Evolutionary conservation across 306 rosid species (phyloP).

Genomic region (Malus orientalis): DNA sequence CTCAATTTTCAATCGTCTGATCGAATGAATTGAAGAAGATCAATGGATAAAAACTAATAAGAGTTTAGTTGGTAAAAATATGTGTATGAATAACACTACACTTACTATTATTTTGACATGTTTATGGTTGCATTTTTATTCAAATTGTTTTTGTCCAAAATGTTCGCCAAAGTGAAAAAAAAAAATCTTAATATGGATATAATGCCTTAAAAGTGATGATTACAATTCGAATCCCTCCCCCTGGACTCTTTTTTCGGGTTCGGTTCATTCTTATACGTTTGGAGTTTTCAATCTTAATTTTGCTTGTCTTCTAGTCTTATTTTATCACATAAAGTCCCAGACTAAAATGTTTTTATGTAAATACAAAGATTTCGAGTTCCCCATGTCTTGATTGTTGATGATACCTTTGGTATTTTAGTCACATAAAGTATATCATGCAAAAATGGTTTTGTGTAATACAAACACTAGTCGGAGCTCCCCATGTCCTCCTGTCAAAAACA

Average conservation of each 20-base stretch:
- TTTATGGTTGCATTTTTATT: no score
- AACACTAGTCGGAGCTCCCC: not conserved
- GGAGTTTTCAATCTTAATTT: not conserved
- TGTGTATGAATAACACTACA: no score
- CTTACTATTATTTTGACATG: no score
- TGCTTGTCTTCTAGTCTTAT: not conserved
- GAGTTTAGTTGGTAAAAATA: no score
- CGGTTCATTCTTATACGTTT: not conserved
- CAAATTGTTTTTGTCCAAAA: not conserved
- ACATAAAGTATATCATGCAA: not conserved
- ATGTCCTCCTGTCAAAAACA: constrained; percentile 3
- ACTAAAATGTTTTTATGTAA: no score
- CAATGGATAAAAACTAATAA: no score
- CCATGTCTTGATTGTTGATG: not conserved
- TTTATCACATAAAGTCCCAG: not conserved
- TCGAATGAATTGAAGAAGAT: no score
- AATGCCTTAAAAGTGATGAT: not conserved
- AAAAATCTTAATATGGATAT: not conserved
- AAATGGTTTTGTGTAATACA: not conserved
- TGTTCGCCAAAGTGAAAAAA: not conserved
- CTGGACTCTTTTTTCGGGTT: not conserved
- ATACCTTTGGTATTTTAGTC: not conserved
- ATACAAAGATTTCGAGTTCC: no score
- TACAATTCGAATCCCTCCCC: not conserved
- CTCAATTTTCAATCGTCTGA: no score